Percentiles rank a stretch among this genome's conserved stretches.
Conservation (phyloP, 495 filamentous ascomycete genomes). For the Tuber melanosporum region DNA sequence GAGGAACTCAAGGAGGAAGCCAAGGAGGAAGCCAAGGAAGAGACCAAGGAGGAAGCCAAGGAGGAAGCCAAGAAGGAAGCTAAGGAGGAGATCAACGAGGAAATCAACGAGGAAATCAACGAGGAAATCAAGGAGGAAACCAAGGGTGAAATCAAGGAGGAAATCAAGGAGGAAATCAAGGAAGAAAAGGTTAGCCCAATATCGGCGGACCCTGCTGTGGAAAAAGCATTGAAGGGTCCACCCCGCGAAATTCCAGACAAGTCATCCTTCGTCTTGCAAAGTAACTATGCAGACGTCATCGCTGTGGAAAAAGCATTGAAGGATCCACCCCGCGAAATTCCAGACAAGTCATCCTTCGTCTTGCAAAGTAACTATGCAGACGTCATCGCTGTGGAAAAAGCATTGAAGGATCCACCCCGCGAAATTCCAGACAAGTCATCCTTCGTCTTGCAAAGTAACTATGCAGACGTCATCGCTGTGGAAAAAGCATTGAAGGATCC, state of each 20-base stretch:
- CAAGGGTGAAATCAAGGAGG: not conserved
- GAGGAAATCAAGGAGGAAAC: not conserved
- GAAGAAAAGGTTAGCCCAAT: not conserved
- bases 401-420: not conserved
- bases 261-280: not conserved
- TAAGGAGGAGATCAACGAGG: too few relatives aligned
- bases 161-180: not conserved
- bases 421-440: not conserved
- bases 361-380: conserved; percentile 4
- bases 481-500: not conserved
- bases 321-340: not conserved
- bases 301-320: not conserved
- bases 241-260: not conserved
- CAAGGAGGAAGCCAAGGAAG: too few relatives aligned
- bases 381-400: not conserved
- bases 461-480: not conserved
- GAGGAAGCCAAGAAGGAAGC: too few relatives aligned
- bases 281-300: not conserved
- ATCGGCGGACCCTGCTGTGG: not conserved
- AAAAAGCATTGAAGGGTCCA: not conserved
- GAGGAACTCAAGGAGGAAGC: too few relatives aligned
- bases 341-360: not conserved
- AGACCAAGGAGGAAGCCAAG: too few relatives aligned
- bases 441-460: conserved; percentile 4
- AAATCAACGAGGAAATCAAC: too few relatives aligned